Base-by-base conservation (phyloP, 768 basidiomycete genomes). In the Psilocybe tampanensis region DNA sequence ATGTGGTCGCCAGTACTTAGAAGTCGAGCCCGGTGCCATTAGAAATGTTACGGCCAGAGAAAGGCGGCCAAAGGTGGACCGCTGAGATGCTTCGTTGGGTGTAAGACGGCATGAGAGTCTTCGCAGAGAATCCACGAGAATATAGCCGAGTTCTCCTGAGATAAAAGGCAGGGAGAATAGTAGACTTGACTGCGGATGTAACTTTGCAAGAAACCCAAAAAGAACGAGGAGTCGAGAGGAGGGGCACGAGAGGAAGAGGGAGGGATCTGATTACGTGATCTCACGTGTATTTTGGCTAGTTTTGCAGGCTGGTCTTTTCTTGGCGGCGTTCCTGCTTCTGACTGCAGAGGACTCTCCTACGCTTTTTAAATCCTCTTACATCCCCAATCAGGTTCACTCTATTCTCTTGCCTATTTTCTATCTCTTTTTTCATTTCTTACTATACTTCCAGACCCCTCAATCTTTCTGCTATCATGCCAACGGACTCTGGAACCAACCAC, bases 291-390 rank as follows among this genome's bases (percentile, higher is more conserved):
- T 44, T 59, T 63, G 61, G 68, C 69, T n/a, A 72, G 71, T 72
- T 74, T 72, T 72, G 69, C 72, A 56, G 67, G 62, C 55, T 55
- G 64, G 65, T 70, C 70, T 71, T 72, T 73, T 73, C 70, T 70
- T 69, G 71, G 66, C 58, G 49, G 60, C 50, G 50, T 54, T 58
- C 43, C 60, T 65, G 57, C 59, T 63, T 60, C 44, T 56, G 41
- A 58, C 59, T 49, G 44, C 36, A 39, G 36, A 15, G 39, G 42
- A 44, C 47, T 56, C 18, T 41, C 48, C 47, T 42, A 33, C 4
- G 34, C 44, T 39, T 42, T 49, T 54, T 42, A 44, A 41, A 17
- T 45, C 52, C 45, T 50, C 23, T 39, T 53, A 34, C 51, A 34
- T 44, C 32, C 54, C 43, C 47, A 29, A 36, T 32, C 32, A 34